Evolutionary conservation across 371 early-diverging fungal species (phyloP), one percentile per base, ranked within the genome.

Genomic region (Lichtheimia corymbifera): DNA sequence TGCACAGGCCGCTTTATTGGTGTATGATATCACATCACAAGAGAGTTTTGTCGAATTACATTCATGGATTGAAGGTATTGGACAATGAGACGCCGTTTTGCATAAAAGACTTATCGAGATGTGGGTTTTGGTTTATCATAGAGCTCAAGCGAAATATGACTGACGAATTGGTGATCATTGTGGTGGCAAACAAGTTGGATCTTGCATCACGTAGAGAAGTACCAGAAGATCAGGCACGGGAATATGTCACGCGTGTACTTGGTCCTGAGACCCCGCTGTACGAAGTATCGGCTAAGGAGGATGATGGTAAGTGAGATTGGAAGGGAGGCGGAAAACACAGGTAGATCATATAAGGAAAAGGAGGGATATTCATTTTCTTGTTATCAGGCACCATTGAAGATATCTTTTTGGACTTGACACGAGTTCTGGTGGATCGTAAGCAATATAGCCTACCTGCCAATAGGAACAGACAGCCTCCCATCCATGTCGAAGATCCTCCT

Each of bases 101-200:
- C 35, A 35, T 35, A 9, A 35, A 35, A 9, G 11, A 35, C 35
- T 35, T 9, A 28, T 7, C 28, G 9, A 35, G 35, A 35, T 2
- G 35, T 9, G 28, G 7, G 7, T 28, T 28, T 35, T 5, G 35
- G 11, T 35, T 28, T 44, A 35, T 11, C 54, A 53, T 73, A 85
- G 90, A 90, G 63, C 80, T 90, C 35, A 82, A 84, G 68, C 76
- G 85, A 61, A 90, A 90, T 55, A 88, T 88, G 82, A 83, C 84
- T 30, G 89, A 88, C 35, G 77, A 65, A 58, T 68, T 85, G 76
- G 89, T 90, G 53, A 82, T 89, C 53, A 85, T 89, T 45, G 83
- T 91, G 20, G 90, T 89, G 17, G 92, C 90, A 55, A 90, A 88
- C 72, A 91, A 91, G 72, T 73, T 81, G 65, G 92, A 91, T 75